Percentiles rank a stretch among this genome's conserved stretches.
Conservation (phyloP, 2,329 filamentous ascomycete genomes). For the Ophiosphaerella korrae region DNA sequence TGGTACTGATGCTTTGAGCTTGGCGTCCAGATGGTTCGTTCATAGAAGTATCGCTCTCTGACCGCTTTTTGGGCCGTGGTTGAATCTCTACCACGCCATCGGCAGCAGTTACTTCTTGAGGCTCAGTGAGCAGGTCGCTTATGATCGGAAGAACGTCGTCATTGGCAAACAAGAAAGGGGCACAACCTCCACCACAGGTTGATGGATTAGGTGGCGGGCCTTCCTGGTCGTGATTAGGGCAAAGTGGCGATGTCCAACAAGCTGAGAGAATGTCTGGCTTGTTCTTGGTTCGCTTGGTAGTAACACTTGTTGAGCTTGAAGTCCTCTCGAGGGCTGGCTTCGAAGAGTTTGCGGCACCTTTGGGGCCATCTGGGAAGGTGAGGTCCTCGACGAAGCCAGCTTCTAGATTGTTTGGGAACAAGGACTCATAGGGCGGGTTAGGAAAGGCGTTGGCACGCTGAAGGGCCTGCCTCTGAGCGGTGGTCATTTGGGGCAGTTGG, state of each 20-base stretch:
- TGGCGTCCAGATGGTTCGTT: conserved; percentile 39
- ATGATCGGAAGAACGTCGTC: conserved; percentile 41
- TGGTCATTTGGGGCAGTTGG: conserved; percentile 34
- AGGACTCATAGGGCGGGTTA: conserved; percentile 43
- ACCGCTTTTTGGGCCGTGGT: conserved; percentile 41
- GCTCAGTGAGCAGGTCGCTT: conserved; percentile 31
- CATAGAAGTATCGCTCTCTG: conserved; percentile 40
- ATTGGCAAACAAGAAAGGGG: conserved; percentile 47
- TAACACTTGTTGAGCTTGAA: conserved; percentile 20
- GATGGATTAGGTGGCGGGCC: conserved; percentile 47
- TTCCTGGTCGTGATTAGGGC: conserved; percentile 47
- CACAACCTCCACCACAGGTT: conserved; percentile 48
- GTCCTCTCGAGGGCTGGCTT: conserved; percentile 23
- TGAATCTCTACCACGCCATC: conserved; percentile 48
- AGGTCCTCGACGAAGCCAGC: conserved; percentile 45
- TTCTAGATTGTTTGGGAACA: conserved; percentile 44
- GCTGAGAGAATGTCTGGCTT: conserved; percentile 47
- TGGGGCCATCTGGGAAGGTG: conserved; percentile 45
- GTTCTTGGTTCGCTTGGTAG: conserved; percentile 42
- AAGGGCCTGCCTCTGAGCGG: conserved; percentile 27
- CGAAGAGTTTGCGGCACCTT: conserved; percentile 19
- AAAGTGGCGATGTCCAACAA: conserved; percentile 50
- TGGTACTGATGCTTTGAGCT: conserved; percentile 26
- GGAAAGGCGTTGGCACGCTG: conserved; percentile 41
- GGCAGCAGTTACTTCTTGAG: conserved; percentile 40